phyloP scores from a whole-genome alignment of 108 stramenopile genomes.

The Cylindrotheca fusiformis region DNA sequence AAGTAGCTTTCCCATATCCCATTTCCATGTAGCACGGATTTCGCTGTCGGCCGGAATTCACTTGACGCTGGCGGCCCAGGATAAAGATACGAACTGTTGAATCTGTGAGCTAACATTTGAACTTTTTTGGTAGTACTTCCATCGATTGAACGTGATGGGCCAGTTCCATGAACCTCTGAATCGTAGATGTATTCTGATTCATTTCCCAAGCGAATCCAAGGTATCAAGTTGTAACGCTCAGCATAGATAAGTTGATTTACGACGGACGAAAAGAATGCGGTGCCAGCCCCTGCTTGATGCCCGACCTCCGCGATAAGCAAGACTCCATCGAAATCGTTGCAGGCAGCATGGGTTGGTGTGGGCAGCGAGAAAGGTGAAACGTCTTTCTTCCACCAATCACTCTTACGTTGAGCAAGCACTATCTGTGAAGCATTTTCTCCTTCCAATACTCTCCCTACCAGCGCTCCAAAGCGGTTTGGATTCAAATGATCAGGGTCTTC shows the following conservation, averaged over 20 bases:
- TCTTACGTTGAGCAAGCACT: constrained; percentile 5
- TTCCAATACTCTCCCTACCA: constrained; percentile 30
- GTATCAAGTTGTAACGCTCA: constrained; percentile 31
- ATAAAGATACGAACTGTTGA: constrained; percentile 3
- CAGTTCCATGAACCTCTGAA: constrained; percentile 18
- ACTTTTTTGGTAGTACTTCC: neutral
- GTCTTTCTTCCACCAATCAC: constrained; percentile 40
- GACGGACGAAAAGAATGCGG: constrained; percentile 33
- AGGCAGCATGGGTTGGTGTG: constrained; percentile 8
- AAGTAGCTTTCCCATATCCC: constrained; percentile 45
- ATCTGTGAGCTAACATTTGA: neutral
- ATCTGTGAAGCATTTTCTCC: constrained; percentile 28
- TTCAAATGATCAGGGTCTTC: constrained; percentile 40
- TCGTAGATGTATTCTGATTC: constrained; percentile 31
- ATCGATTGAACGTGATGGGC: neutral
- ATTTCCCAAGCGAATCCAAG: constrained; percentile 34
- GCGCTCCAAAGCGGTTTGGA: constrained; percentile 20
- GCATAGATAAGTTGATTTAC: constrained; percentile 41
- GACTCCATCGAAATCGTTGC: constrained; percentile 28
- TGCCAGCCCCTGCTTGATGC: constrained; percentile 6
- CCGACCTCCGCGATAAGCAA: constrained; percentile 25
- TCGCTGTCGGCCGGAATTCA: neutral
- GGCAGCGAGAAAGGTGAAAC: neutral
- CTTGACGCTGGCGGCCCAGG: neutral
- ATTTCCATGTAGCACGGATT: constrained; percentile 12